Conservation (phyloP, 2,329 filamentous ascomycete species). For the Aotearoamyces nothofagi region DNA sequence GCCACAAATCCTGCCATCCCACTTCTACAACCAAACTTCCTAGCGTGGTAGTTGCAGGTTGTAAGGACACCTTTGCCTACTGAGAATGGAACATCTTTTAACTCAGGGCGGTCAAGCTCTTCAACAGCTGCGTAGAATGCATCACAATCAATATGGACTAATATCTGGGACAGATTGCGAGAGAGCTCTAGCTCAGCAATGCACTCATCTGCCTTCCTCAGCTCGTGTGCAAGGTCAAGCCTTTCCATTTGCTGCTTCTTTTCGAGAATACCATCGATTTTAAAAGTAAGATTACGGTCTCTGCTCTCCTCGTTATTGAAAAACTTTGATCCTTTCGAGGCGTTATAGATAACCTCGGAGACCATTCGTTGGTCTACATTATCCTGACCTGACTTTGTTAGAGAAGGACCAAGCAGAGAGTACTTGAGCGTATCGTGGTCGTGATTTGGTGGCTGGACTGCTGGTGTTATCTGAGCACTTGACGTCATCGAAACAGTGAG, state of each 20-base stretch:
- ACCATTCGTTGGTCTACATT: constrained; percentile 90
- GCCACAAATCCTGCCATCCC: constrained; percentile 96
- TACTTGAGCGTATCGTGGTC: constrained; percentile 65
- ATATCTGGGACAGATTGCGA: constrained; percentile 67
- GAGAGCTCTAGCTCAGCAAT: constrained; percentile 64
- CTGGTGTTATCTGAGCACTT: too few species aligned
- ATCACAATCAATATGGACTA: constrained; percentile 93
- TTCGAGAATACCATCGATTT: constrained; percentile 65
- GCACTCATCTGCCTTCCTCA: constrained; percentile 65
- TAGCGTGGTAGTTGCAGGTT: constrained; percentile 73
- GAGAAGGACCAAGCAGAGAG: constrained; percentile 72
- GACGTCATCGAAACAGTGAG: too few species aligned
- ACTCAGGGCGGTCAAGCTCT: constrained; percentile 66
- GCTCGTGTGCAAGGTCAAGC: constrained; percentile 56
- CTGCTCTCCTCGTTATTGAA: constrained; percentile 81
- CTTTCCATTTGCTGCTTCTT: constrained; percentile 64
- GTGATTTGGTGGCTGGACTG: background rate
- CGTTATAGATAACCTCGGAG: constrained; percentile 92
- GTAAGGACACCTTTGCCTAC: constrained; percentile 58
- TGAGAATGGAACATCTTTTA: constrained; percentile 78
- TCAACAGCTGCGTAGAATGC: constrained; percentile 96
- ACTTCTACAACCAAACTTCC: constrained; percentile 79
- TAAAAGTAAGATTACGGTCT: constrained; percentile 70
- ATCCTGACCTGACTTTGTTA: constrained; percentile 90
- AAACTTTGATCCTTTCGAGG: constrained; percentile 90